Evolutionary conservation across 441 rosid species (phyloP), one percentile per base, ranked within the genome.

Genomic region (Rhodomyrtus psidioides): DNA sequence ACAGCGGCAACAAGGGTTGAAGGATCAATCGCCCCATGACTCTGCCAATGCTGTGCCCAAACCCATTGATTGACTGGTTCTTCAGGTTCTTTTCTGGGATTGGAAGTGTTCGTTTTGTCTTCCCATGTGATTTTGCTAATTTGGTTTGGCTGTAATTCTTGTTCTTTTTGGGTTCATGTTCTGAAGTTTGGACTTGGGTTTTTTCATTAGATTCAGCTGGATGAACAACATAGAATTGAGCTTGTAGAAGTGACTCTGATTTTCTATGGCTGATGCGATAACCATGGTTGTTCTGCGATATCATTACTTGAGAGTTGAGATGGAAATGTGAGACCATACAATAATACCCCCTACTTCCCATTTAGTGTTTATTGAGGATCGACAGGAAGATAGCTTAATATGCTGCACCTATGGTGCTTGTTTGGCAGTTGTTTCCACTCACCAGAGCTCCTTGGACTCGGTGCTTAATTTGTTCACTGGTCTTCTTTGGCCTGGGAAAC

Each of bases 1-100:
- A 86, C 89, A 91, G 85, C 92, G 90, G 62, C 85, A 90, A 79
- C 87, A 92, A 82, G 87, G 34, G 84, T 65, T 54, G 87, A 59
- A 86, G 56, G 30, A 76, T 57, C 75, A 56, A 55, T 57, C 83
- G 24, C 74, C 75, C 49, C 87, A 26, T 21, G 42, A n/a, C 62
- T 51, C 83, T 56, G 82, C 81, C 12, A 60, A 42, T 27, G 56
- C 81, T 26, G 70, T 82, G 42, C 44, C 46, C 55, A 82, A 86
- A 53, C 60, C 87, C 62, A 57, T 59, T n/a, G 76, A 86, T 59
- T 86, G 44, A n/a, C 16, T 23, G n/a, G 23, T 70, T 44, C 79
- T 70, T 39, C 79, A 39, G 49, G 79, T 70, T 39, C 49, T 34
- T 70, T 42, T 70, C n/a, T 39, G 79, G 79, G 49, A 21, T 70